Base-by-base conservation (phyloP, 108 stramenopile genomes). In the Nitzschia sp. region DNA sequence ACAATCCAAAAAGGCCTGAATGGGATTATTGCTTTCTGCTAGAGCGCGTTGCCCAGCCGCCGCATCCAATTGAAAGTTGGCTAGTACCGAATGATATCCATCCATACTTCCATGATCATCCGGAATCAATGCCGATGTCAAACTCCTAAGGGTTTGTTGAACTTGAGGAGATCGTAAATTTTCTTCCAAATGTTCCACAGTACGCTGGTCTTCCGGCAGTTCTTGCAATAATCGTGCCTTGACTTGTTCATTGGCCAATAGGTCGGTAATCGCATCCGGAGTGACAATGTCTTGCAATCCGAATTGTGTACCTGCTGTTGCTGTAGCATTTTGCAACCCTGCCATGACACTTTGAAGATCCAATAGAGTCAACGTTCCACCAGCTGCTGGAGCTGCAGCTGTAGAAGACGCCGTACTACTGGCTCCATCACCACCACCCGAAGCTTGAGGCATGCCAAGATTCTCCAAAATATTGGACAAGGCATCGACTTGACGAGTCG, bases 281-380 rank as follows among this genome's bases (percentile, higher is more conserved):
- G 84, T 77, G 1, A 88, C 89, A 42, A 93, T 38, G 63, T 93
- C 88, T 15, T 82, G 51, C 55, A 93, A 59, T 21, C 67, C 74
- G n/a, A n/a, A n/a, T 26, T 84, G 82, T 11, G 86, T 82, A 27
- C 74, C 77, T 2, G 68, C 59, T 23, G 74, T 57, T 25, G 59
- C 54, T 36, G 51, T 70, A 11, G 49, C 61, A n/a, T 34, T 59
- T 26, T 59, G 61, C 56, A 90, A 60, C 25, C 86, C 84, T 13
- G 85, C 87, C 88, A 90, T 93, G 74, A 87, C 92, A 17, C 87
- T 86, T 60, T 89, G 89, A 46, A 90, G 63, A 54, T 93, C 89
- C 0, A 88, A 83, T 62, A 90, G 55, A 25, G 92, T 90, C 45
- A 93, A 56, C 42, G 78, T 81, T 31, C 71, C 64, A 25, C 33